Base-by-base conservation (phyloP, 1,139 yeast species). In the Hyphopichia fennica region DNA sequence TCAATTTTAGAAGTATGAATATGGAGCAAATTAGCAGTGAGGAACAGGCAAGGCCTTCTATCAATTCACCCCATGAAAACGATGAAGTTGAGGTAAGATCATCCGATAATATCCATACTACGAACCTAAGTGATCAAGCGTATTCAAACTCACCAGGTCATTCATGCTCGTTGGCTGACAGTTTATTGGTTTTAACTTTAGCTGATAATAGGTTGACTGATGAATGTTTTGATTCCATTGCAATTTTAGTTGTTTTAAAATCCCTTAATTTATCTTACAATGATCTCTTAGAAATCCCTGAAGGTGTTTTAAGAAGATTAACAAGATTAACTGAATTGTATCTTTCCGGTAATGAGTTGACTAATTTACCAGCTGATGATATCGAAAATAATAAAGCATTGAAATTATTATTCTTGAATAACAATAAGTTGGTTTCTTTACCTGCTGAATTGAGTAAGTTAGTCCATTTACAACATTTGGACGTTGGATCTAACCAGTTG, bases 381-480 rank as follows among this genome's bases (percentile, higher is more conserved):
- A 74, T 90, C 38, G 93, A 83, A 46, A 66, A 67, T 14, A 69
- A 90, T 52, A 70, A 72, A 18, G 69, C 76, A 10, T 70, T 93
- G 52, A 74, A 77, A 42, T 75, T 84, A 1, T 65, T 95, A 35
- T 84, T 77, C 62, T 63, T 89, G 51, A 93, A 93, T 59, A 87
- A 87, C 52, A 95, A 95, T 61, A 87, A 87, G 57, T 75, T 95
- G 51, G 88, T 87, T 39, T 81, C 96, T 0, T 64, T 95, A 37
- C 99, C 99, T 0, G 87, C 96, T 0, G 99, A 93, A 59, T 66
- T 95, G 42, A 83, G 95, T 15, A 84, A 84, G 47, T 73, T 90
- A 43, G 59, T 67, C 1, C 77, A 79, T 29, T 67, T 95, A 53
- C 79, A 77, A 33, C 84, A 84, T 15, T 74, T 95, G 36, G 99